These are phyloP conservation scores for Cladophialophora bantiana DNA, from an alignment of 2,329 filamentous ascomycete species.

Conservation along the genomic window DNA sequence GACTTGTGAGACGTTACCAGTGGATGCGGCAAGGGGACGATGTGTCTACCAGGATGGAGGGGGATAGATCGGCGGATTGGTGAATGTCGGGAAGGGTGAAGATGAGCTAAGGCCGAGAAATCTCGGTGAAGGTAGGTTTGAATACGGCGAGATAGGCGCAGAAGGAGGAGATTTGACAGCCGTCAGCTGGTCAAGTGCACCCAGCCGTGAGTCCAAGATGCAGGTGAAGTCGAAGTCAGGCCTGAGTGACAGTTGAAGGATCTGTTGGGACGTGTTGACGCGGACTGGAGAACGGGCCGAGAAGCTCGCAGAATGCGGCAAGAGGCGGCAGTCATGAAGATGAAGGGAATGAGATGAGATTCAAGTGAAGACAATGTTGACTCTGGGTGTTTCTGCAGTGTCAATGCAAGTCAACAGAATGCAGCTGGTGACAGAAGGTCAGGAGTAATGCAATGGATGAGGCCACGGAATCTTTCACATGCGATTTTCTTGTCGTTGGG, in stretches of 20 bases:
- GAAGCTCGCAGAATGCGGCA: conserved; percentile 20
- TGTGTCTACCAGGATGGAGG: neutral
- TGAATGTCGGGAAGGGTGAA: neutral
- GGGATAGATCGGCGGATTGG: neutral
- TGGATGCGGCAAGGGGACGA: neutral
- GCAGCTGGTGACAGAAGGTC: neutral
- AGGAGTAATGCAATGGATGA: conserved; percentile 5
- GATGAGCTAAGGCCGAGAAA: neutral
- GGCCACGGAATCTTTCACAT: conserved; percentile 26
- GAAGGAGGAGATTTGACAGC: neutral
- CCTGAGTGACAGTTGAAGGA: conserved; percentile 15
- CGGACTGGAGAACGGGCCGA: conserved; percentile 24
- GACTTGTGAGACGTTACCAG: conserved; percentile 17
- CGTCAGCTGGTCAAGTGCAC: conserved; percentile 13
- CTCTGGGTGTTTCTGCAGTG: neutral
- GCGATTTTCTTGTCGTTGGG: conserved; percentile 22
- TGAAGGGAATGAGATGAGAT: conserved; percentile 1
- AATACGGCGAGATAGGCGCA: neutral
- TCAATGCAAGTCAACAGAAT: neutral
- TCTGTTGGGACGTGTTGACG: conserved; percentile 33
- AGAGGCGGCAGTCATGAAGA: conserved; percentile 11
- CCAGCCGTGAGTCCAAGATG: neutral
- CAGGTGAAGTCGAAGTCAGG: conserved; percentile 10
- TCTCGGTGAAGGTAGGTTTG: neutral
- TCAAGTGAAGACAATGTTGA: neutral